phyloP scores from a whole-genome alignment of 495 filamentous ascomycete species.

The Aspergillus diversus region DNA sequence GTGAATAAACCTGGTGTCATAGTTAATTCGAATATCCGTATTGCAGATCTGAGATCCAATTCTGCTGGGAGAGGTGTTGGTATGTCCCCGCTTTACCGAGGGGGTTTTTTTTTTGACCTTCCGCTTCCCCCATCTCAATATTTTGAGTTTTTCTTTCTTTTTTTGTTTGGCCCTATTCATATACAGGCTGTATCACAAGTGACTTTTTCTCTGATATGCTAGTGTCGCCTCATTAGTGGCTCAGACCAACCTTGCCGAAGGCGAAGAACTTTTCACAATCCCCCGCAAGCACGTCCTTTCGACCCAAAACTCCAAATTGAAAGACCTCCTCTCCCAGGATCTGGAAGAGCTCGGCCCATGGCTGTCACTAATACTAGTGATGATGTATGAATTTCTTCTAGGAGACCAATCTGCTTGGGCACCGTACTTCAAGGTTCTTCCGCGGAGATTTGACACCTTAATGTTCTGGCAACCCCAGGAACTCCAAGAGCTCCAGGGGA shows the following conservation, averaged over 20 bases:
- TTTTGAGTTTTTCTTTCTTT: slow-evolving; percentile 18
- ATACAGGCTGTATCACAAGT: slow-evolving; percentile 5
- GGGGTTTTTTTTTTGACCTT: slow-evolving; percentile 18
- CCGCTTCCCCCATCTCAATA: slow-evolving; percentile 28
- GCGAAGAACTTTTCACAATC: slow-evolving; percentile 68
- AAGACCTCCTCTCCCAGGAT: slow-evolving; percentile 46
- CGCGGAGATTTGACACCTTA: slow-evolving; percentile 76
- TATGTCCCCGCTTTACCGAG: slow-evolving; percentile 34
- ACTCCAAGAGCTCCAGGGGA: slow-evolving; percentile 74
- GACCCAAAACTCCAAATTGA: slow-evolving; percentile 53
- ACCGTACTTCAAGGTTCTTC: slow-evolving; percentile 81
- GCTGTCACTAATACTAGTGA: slow-evolving; percentile 72
- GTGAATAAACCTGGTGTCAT: slow-evolving; percentile 50
- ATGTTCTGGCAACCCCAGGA: slow-evolving; percentile 87
- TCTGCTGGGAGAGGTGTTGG: slow-evolving; percentile 64
- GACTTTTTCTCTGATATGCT: slow-evolving; percentile 29
- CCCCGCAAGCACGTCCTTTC: slow-evolving; percentile 59
- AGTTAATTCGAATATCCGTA: slow-evolving; percentile 57
- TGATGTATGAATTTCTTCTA: slow-evolving; percentile 75
- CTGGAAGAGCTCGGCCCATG: slow-evolving; percentile 54
- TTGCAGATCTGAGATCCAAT: slow-evolving; percentile 56
- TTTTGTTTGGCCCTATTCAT: background rate
- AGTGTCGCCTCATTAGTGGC: slow-evolving; percentile 51
- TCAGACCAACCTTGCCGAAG: slow-evolving; percentile 56
- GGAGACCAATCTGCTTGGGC: slow-evolving; percentile 70